Base-by-base conservation (phyloP, 2,329 filamentous ascomycete genomes). In the Monosporascus sp. region DNA sequence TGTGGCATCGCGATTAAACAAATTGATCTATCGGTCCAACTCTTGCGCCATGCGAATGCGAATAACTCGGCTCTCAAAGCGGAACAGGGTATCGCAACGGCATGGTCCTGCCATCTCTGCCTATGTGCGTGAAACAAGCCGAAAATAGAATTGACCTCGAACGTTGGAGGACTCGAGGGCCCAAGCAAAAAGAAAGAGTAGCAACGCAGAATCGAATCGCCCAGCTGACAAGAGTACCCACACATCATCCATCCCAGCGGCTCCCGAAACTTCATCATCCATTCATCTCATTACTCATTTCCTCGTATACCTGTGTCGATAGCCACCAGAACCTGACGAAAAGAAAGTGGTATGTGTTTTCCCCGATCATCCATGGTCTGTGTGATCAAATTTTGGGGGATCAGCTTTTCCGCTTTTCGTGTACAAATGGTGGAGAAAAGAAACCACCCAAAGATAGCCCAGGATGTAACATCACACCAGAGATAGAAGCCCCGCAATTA, bases 11-110 rank as follows among this genome's bases (percentile, higher is more conserved):
- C n/a, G 22, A 26, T 46, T 61, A 62, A 64, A 64, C 64, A 65
- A 59, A 61, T 65, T 63, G 62, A 66, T 68, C 63, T 64, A 62
- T 63, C 56, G 57, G 58, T 61, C 62, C 62, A 68, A 63, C 61
- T 66, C 65, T 63, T 60, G 65, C 63, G 58, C 61, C 63, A 62
- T 63, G 63, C 60, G 60, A 62, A 67, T 65, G 64, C 61, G 61
- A 67, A 60, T 59, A 58, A 56, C 58, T 66, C 50, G 60, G 60
- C 64, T 61, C 43, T 62, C 59, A 60, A 63, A 68, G 65, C 63
- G 63, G 60, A 64, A 57, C 43, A 58, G 62, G 64, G 62, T 65
- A 65, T 67, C 60, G 60, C 60, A 65, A 63, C 58, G 64, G 57
- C 58, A 63, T 66, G 66, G 63, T 64, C 60, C 65, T 65, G 65